Base-by-base conservation (phyloP, 2,329 filamentous ascomycete genomes). In the Coleophoma eucalyptorum region DNA sequence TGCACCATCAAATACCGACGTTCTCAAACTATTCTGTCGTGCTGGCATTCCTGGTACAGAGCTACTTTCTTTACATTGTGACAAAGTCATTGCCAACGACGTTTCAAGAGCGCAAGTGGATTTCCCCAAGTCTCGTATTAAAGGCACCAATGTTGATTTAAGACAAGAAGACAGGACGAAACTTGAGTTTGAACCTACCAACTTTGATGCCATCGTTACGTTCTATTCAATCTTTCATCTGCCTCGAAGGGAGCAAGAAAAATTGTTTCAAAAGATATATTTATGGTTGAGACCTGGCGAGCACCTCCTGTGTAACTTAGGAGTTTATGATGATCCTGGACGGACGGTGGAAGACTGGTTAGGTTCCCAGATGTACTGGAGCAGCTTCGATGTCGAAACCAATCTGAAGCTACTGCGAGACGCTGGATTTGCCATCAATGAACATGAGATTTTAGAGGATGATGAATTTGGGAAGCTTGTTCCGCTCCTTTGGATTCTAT, bases 211-310 rank as follows among this genome's bases (percentile, higher is more conserved):
- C 2, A 69, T 75, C 2, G 56, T 70, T 4, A 71, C 62, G 0
- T 68, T 76, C 54, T 76, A 75, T 53, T 70, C 70, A 3, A 67
- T 76, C 43, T 67, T 75, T 16, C 73, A 76, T 50, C 57, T 76
- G 2, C 72, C 72, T 2, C 64, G 68, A 7, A 58, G 59, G 3
- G 72, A 76, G 50, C 73, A 76, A 49, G 61, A 51, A 0, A 53
- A 57, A 5, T 58, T 76, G 12, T 54, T 76, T 13, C 16, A 35
- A 11, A 65, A 67, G 19, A 68, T 74, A 15, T 47, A 38, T 1
- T 40, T 16, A 7, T 77, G 73, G 74, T 51, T 76, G 42, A 73
- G 69, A 43, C 69, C 70, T 1, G 71, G 69, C 0, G 73, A 72
- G 0, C 59, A 57, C 16, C 56, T 76, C n/a, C 63, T 76, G 37